These are phyloP conservation scores for Viola pubescens DNA, from an alignment of 441 rosid species.

Conservation along the genomic window DNA sequence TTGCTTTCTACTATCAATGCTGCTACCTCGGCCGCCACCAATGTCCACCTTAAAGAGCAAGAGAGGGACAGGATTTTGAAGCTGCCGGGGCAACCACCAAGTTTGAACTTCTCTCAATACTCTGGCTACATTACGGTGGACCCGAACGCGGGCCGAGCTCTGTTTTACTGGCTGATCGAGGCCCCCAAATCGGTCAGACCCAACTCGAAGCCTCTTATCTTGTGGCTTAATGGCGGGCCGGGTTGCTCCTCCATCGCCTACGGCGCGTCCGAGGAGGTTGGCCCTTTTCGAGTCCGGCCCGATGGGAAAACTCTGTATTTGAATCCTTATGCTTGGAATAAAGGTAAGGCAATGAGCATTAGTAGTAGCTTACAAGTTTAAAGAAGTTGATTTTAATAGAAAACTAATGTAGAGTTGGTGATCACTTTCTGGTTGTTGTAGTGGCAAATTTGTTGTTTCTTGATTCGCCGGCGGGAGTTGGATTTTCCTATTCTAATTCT, in stretches of 20 bases:
- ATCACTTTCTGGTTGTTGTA: conserved; percentile 18
- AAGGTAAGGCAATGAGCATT: conserved; percentile 26
- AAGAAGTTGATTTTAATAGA: no score
- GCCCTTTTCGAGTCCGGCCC: conserved; percentile 63
- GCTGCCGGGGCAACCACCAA: conserved; percentile 61
- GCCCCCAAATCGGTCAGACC: conserved; percentile 27
- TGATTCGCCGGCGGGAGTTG: conserved; percentile 91
- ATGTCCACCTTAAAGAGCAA: conserved; percentile 18
- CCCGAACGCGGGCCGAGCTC: conserved; percentile 41
- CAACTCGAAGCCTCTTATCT: conserved; percentile 40
- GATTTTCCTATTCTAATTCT: conserved; percentile 82
- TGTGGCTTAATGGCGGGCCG: conserved; percentile 93
- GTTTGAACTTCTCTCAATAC: conserved; percentile 58
- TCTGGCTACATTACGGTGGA: conserved; percentile 72
- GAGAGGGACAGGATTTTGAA: conserved; percentile 41
- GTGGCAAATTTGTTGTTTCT: conserved; percentile 77
- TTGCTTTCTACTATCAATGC: conserved; percentile 9
- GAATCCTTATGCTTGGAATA: conserved; percentile 66
- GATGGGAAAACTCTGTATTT: conserved; percentile 48
- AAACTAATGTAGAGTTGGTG: no score
- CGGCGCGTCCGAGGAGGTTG: conserved; percentile 85
- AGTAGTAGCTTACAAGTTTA: no score
- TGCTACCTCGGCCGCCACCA: conserved; percentile 5
- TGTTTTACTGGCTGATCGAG: conserved; percentile 72
- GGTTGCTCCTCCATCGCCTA: conserved; percentile 83